A percentile compares a stretch with the other conserved stretches of the same genome.
phyloP scores from a whole-genome alignment of 192 early-diverging fungal genomes.

The Podila epigama region DNA sequence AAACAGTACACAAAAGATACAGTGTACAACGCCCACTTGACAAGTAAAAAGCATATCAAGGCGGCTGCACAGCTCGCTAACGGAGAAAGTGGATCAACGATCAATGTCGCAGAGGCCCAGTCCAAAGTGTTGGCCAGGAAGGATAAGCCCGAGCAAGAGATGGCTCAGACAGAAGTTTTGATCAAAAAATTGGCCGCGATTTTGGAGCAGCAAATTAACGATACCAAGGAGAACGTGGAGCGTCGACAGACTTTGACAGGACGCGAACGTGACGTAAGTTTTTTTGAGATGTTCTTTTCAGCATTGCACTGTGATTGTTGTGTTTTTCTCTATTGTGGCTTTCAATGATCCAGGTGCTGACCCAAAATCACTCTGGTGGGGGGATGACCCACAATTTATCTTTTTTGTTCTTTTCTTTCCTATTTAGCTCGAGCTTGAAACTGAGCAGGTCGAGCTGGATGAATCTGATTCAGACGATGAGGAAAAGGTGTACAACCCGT shows the following conservation, averaged over 20 bases:
- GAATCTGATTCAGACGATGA: slow-evolving; percentile 78
- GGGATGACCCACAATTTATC: too few species aligned
- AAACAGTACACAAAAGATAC: slow-evolving; percentile 87
- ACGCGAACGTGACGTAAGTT: slow-evolving; percentile 73
- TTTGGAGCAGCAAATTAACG: slow-evolving; percentile 66
- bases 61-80: slow-evolving; percentile 61
- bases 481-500: slow-evolving; percentile 95
- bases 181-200: slow-evolving; percentile 67
- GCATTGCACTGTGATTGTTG: not conserved
- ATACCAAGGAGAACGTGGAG: slow-evolving; percentile 88
- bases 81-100: slow-evolving; percentile 35
- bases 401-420: not conserved
- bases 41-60: slow-evolving; percentile 92
- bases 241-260: slow-evolving; percentile 92
- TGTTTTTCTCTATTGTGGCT: too few species aligned
- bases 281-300: not conserved
- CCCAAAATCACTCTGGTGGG: too few species aligned
- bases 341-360: not conserved
- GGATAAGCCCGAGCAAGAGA: slow-evolving; percentile 61
- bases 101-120: slow-evolving; percentile 21
- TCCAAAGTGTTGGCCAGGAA: slow-evolving; percentile 51
- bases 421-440: slow-evolving; percentile 66
- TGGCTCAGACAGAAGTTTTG: slow-evolving; percentile 69
- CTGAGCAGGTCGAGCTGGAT: slow-evolving; percentile 71
- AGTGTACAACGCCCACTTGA: slow-evolving; percentile 86